Base-by-base conservation (phyloP, 2,329 filamentous ascomycete species). In the Malbranchea cinnamomea region DNA sequence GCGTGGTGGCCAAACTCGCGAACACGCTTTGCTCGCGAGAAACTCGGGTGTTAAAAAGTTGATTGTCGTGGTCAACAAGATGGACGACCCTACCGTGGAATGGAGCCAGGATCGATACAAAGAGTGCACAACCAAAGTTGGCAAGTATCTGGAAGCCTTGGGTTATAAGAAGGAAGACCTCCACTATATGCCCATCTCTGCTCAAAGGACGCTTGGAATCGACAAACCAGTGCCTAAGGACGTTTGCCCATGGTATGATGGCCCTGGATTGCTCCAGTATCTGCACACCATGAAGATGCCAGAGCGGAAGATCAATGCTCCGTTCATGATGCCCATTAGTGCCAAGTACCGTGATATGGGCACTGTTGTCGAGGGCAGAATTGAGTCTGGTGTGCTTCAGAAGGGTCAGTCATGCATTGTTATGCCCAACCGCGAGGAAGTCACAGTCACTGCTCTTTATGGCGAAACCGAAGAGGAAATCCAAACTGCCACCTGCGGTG, bases 41-140 rank as follows among this genome's bases (percentile, higher is more conserved):
- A 98, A 91, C 1, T 87, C 93, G 53, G 89, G 89, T 59, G 89
- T 98, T 36, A 92, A 92, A 68, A 94, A 94, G 62, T 69, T 98
- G 33, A 67, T 95, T 26, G 77, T 98, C 17, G 89, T 71, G 31
- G 85, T 94, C 53, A 98, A 98, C 72, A 98, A 98, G 68, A 98
- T 98, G 91, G 89, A 98, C 52, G 89, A 98, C 52, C 66, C 78
- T 7, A 98, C 89, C 2, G 91, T 98, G 30, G 73, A 93, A 49
- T 98, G 91, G 91, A 89, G 80, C 32, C 74, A 94, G 46, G 80
- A 81, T 23, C 77, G 89, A 33, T 98, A 83, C 63, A 76, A 82
- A 48, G 89, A 98, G 60, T 98, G 89, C 57, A 85, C 75, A 3
- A 75, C 75, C 42, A 98, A 95, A 63, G 72, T 98, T 28, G 59